Percentiles rank a stretch among this genome's conserved stretches.
Evolutionary conservation across 2,329 filamentous ascomycete genomes (phyloP).

Genomic region (Zasmidium citrigriseum): DNA sequence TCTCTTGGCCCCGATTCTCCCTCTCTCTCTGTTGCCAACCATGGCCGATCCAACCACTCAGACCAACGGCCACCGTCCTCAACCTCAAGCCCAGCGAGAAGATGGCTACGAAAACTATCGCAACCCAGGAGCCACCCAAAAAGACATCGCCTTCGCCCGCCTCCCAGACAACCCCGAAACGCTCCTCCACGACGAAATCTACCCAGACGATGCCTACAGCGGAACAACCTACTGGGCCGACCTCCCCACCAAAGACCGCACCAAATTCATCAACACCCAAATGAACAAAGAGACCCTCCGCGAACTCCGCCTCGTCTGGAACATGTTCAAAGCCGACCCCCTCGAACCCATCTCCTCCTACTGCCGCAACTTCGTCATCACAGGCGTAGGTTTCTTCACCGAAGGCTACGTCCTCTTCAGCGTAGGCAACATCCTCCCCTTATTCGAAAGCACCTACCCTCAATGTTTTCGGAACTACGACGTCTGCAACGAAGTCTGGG

Average conservation of each 20-base stretch:
- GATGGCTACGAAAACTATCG: not conserved
- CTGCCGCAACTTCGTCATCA: slow-evolving; percentile 8
- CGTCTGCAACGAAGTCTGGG: slow-evolving; percentile 75
- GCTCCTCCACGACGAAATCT: not conserved
- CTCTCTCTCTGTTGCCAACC: not conserved
- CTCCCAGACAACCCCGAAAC: not conserved
- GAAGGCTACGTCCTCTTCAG: slow-evolving; percentile 13
- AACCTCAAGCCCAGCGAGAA: not conserved
- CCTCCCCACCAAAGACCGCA: not conserved
- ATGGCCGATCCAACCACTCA: not conserved
- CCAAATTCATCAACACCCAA: slow-evolving; percentile 7
- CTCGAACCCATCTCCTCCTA: slow-evolving; percentile 7
- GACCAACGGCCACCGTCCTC: not conserved
- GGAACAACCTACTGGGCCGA: slow-evolving; percentile 7
- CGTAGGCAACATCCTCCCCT: slow-evolving; percentile 4
- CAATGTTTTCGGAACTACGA: slow-evolving; percentile 29
- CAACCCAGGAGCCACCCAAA: not conserved
- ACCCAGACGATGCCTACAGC: not conserved
- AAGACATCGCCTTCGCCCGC: not conserved
- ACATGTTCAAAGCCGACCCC: slow-evolving; percentile 11
- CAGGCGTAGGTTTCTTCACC: slow-evolving; percentile 6
- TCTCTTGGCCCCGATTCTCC: not conserved
- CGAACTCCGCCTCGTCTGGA: slow-evolving; percentile 8
- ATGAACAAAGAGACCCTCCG: slow-evolving; percentile 3
- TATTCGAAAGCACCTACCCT: slow-evolving; percentile 5